Evolutionary conservation across 2,329 filamentous ascomycete species (phyloP), one percentile per base, ranked within the genome.

Genomic region (Diaporthe ampelina): DNA sequence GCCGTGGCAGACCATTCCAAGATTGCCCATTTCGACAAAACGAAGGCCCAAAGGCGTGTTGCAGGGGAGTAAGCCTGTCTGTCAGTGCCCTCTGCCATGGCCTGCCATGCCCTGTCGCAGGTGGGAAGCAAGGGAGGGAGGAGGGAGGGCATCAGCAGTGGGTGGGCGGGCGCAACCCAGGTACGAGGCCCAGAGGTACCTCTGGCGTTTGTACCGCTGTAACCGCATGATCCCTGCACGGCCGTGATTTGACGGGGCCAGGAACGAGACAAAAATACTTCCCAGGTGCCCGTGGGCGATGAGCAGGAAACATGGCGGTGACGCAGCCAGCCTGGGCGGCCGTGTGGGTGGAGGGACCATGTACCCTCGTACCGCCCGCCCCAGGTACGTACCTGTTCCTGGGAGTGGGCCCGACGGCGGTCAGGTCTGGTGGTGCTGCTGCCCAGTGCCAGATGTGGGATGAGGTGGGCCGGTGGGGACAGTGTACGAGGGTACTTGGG

Each of bases 211-310:
- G 74, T 76, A 76, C 72, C 72, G 72, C 72, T 70, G 72, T 70
- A 70, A 70, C 74, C 74, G 74, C 72, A 74, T 43, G 52, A 76
- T 74, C 74, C 74, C 56, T 74, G 74, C 59, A 56, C 24, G 72
- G 58, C 74, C 59, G 72, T 75, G 48, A 72, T 74, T 70, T 45
- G 74, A 71, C 59, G 74, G 74, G 71, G 48, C 58, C 71, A 74
- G 74, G 74, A 74, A 75, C 72, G 72, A 70, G 70, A 74, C 68
- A 73, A 74, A 74, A 63, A 74, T 54, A 74, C 63, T 54, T 68
- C 63, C 63, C 45, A 68, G 54, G 48, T 54, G 63, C 45, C 61
- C 45, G 61, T 67, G 61, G 43, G 29, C 58, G 40, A 32, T 24
- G 26, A 43, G n/a, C 63, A 73, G 35, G 63, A 70, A 73, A 73